Evolutionary conservation across 257 asterid species (phyloP).

Genomic region (Fraxinus quadrangulata): DNA sequence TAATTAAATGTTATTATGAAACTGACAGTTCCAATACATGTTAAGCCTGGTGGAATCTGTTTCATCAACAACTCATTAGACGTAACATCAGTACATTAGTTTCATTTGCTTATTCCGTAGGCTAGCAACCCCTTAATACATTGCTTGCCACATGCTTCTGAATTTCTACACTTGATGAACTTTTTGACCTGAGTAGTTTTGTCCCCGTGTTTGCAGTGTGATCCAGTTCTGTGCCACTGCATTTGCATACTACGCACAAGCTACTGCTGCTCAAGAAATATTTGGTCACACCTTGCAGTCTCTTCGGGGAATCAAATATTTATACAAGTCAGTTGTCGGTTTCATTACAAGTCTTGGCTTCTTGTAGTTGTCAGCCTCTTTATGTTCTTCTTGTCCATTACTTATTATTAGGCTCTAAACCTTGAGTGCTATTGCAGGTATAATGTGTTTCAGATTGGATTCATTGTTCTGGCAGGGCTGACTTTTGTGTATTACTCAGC

Average conservation of each 20-base stretch:
- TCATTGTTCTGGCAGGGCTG: constrained; percentile 85
- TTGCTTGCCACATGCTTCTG: background rate
- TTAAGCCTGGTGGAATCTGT: background rate
- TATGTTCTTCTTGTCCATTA: constrained; percentile 11
- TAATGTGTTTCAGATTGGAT: constrained; percentile 91
- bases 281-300: constrained; percentile 96
- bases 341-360: background rate
- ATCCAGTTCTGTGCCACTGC: constrained; percentile 99
- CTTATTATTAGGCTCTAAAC: background rate
- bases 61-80: background rate
- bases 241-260: constrained; percentile 93
- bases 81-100: background rate
- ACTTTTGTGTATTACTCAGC: constrained; percentile 89
- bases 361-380: background rate
- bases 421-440: constrained; percentile 59
- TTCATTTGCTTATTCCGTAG: background rate
- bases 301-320: constrained; percentile 93
- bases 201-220: constrained; percentile 62
- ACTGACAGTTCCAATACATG: background rate
- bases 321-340: constrained; percentile 76
- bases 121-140: constrained; percentile 5
- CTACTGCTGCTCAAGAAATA: constrained; percentile 99
- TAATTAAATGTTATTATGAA: background rate
- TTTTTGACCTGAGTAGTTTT: constrained; percentile 18
- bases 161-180: constrained; percentile 17